phyloP scores from a whole-genome alignment of 2,329 filamentous ascomycete species.

The Colletotrichum sp. region DNA sequence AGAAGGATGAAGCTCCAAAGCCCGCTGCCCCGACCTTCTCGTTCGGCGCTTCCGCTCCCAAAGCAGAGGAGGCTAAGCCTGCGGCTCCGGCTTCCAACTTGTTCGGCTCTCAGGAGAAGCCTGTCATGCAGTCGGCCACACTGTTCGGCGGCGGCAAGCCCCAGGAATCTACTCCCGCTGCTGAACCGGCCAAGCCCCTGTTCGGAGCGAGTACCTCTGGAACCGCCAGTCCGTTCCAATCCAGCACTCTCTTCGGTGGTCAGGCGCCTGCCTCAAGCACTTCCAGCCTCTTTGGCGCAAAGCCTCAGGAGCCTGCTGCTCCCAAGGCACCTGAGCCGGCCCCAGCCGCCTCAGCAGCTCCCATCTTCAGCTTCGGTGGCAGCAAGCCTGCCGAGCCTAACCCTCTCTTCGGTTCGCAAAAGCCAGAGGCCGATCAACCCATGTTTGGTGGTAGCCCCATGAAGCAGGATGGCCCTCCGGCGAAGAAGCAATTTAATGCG shows the following conservation, averaged over 20 bases:
- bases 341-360: conserved; percentile 24
- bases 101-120: conserved; percentile 25
- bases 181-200: conserved; percentile 31
- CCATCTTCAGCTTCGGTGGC: conserved; percentile 39
- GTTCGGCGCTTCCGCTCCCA: conserved; percentile 18
- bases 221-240: conserved; percentile 15
- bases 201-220: conserved; percentile 23
- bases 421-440: conserved; percentile 25
- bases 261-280: conserved; percentile 25
- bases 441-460: conserved; percentile 48
- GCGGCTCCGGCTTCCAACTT: conserved; percentile 27
- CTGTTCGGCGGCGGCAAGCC: conserved; percentile 45
- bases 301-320: background rate
- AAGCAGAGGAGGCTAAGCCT: conserved; percentile 14
- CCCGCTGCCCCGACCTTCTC: conserved; percentile 15
- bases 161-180: conserved; percentile 27
- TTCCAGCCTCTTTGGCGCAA: conserved; percentile 34
- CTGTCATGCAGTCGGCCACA: conserved; percentile 33
- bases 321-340: background rate
- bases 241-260: conserved; percentile 22
- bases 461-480: conserved; percentile 41
- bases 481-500: conserved; percentile 43
- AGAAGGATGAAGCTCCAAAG: conserved; percentile 14
- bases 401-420: conserved; percentile 42
- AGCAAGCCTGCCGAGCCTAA: conserved; percentile 32